Conservation (phyloP, 1,139 yeast genomes). For the Saccharomyces pastorianus region DNA sequence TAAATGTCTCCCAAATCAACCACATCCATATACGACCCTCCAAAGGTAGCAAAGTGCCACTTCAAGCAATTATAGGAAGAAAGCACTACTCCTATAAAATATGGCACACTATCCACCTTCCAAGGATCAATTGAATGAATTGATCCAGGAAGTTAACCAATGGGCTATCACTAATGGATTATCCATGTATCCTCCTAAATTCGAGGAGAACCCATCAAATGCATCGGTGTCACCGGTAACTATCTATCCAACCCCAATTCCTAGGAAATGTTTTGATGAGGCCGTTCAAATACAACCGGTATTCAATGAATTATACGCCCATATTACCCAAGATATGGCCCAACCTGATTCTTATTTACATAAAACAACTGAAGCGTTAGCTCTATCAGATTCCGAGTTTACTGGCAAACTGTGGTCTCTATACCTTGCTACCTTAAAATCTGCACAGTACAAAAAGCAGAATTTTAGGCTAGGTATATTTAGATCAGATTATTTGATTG, state of each 20-base stretch:
- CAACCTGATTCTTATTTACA: slow-evolving; percentile 48
- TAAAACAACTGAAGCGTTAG: slow-evolving; percentile 45
- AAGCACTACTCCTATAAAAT: background rate
- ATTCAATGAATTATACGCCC: slow-evolving; percentile 69
- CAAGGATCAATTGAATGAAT: background rate
- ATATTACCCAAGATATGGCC: slow-evolving; percentile 44
- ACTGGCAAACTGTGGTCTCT: slow-evolving; percentile 70
- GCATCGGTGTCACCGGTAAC: slow-evolving; percentile 69
- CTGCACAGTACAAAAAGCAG: slow-evolving; percentile 48
- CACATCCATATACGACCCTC: background rate
- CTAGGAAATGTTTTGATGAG: slow-evolving; percentile 52
- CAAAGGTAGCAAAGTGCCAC: background rate
- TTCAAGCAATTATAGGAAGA: background rate
- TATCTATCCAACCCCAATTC: slow-evolving; percentile 82
- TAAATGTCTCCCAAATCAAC: background rate
- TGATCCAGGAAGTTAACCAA: slow-evolving; percentile 42
- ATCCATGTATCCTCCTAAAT: slow-evolving; percentile 64
- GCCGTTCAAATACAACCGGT: slow-evolving; percentile 61
- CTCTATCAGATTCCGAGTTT: slow-evolving; percentile 61
- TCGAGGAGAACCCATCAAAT: slow-evolving; percentile 37
- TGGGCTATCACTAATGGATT: slow-evolving; percentile 78
- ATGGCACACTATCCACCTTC: background rate
- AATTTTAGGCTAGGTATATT: slow-evolving; percentile 73
- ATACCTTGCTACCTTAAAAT: slow-evolving; percentile 41
- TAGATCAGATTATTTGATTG: slow-evolving; percentile 84